A percentile compares a stretch with the other conserved stretches of the same genome.
These are phyloP conservation scores for Stephania yunnanensis DNA, from an alignment of 164 flowering plant species.

Conservation along the genomic window DNA sequence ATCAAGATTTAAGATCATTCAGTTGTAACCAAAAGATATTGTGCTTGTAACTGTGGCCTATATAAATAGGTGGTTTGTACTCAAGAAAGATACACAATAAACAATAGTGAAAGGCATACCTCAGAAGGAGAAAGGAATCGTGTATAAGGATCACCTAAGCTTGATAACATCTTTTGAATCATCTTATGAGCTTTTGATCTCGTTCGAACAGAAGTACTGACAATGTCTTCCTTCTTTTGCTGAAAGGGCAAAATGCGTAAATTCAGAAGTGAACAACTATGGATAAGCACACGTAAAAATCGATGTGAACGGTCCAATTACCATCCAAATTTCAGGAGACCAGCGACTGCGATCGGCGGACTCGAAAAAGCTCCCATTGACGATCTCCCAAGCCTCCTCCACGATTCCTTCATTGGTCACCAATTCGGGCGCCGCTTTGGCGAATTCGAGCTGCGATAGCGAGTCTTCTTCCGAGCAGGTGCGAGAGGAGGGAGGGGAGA, in stretches of 20 bases:
- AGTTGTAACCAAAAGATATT: no score
- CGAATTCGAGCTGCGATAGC: constrained; percentile 8
- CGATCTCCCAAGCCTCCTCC: constrained; percentile 91
- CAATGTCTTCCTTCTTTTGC: constrained; percentile 58
- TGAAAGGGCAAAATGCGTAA: constrained; percentile 18
- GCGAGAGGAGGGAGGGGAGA: constrained; percentile 18
- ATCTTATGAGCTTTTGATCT: constrained; percentile 85
- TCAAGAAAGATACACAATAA: no score
- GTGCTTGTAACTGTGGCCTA: no score
- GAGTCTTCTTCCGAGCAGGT: constrained; percentile 28
- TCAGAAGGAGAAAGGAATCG: constrained; percentile 82
- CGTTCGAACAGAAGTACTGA: constrained; percentile 44
- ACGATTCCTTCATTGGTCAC: constrained; percentile 67
- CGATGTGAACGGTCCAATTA: constrained; percentile 13
- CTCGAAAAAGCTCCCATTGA: constrained; percentile 73
- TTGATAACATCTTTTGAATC: constrained; percentile 65
- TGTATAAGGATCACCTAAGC: constrained; percentile 86
- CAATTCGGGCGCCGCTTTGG: constrained; percentile 16
- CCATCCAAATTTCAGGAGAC: constrained; percentile 82
- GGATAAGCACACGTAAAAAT: constrained; percentile 1
- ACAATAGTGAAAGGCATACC: constrained; percentile 29
- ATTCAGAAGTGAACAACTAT: background rate
- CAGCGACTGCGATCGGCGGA: constrained; percentile 42
- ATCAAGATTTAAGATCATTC: no score
- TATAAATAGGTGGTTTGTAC: no score